Evolutionary conservation across 345 rosid species (phyloP).

Genomic region (Brassica cretica): DNA sequence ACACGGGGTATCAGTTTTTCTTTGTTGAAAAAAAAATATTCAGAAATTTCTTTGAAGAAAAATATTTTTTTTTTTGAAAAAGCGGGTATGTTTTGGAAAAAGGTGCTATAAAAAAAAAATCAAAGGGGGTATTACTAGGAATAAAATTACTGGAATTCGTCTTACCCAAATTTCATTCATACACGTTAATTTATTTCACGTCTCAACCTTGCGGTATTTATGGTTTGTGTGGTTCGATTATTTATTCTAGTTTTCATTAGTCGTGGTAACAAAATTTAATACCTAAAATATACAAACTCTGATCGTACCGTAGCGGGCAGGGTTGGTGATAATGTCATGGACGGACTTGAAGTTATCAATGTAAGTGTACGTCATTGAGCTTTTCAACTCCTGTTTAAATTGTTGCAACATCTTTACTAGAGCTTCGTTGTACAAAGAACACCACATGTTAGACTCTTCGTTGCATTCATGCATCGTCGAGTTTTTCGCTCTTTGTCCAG

Average conservation of each 20-base stretch:
- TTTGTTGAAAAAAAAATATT: no score
- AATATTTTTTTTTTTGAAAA: no score
- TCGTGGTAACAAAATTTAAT: not conserved
- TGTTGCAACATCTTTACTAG: conserved; percentile 43
- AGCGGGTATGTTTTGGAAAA: no score
- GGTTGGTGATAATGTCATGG: conserved; percentile 46
- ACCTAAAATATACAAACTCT: not conserved
- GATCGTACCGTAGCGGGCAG: conserved; percentile 51
- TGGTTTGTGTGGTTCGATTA: not conserved
- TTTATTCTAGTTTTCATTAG: not conserved
- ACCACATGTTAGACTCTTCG: conserved; percentile 44
- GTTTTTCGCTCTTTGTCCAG: conserved; percentile 48
- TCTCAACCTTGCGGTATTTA: not conserved
- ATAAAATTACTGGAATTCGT: not conserved
- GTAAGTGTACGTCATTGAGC: conserved; percentile 50
- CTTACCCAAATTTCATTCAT: not conserved
- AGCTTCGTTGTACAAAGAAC: conserved; percentile 48
- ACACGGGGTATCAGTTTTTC: no score
- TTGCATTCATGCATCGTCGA: conserved; percentile 44
- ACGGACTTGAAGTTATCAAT: conserved; percentile 52
- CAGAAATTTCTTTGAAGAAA: no score
- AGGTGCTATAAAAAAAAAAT: no score
- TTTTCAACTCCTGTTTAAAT: conserved; percentile 43
- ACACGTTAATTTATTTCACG: not conserved
- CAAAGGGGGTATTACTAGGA: no score